A percentile compares a stretch with the other conserved stretches of the same genome.
phyloP scores from a whole-genome alignment of 176 grass and related monocot genomes.

The Triticum dicoccoides region DNA sequence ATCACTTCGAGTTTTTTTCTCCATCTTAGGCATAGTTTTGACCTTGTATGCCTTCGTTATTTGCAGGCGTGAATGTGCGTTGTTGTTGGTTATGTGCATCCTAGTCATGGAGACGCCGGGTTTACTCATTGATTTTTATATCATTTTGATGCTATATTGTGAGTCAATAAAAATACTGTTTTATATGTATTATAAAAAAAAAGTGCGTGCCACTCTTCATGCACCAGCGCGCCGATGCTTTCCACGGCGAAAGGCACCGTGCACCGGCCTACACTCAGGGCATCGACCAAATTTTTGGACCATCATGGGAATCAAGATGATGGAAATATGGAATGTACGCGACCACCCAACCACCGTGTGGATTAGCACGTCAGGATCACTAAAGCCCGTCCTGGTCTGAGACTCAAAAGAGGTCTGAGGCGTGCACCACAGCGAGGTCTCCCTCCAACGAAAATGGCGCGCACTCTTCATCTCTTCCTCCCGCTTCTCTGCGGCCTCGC shows the following conservation, averaged over 20 bases:
- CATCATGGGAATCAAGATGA: neutral
- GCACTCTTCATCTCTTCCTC: neutral
- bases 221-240: neutral
- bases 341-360: neutral
- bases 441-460: slow-evolving; percentile 10
- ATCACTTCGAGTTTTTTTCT: too few relatives aligned
- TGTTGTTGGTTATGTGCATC: too few relatives aligned
- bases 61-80: too few relatives aligned
- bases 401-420: neutral
- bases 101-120: too few relatives aligned
- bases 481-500: neutral
- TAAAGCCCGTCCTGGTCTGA: neutral
- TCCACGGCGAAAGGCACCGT: neutral
- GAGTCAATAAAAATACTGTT: too few relatives aligned
- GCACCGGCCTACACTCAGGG: neutral
- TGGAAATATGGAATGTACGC: neutral
- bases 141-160: too few relatives aligned
- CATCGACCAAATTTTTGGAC: neutral
- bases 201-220: neutral
- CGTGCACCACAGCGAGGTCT: too few relatives aligned
- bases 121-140: too few relatives aligned
- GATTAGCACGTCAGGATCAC: neutral
- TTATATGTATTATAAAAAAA: neutral
- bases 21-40: too few relatives aligned
- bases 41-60: too few relatives aligned